These are phyloP conservation scores for Russula brevipes DNA, from an alignment of 768 basidiomycete species.

Conservation along the genomic window DNA sequence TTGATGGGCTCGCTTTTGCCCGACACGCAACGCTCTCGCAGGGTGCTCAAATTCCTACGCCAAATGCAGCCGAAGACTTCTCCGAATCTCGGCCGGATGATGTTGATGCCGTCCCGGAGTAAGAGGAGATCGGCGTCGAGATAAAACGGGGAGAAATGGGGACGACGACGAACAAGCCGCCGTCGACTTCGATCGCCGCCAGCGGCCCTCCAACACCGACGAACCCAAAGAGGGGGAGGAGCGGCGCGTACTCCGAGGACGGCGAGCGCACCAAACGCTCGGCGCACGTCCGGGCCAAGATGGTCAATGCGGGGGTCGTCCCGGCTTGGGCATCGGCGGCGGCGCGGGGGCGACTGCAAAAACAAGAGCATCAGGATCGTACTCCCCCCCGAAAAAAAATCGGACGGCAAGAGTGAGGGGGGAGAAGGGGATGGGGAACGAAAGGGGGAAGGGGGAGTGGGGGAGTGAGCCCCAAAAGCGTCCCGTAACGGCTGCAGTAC, in stretches of 20 bases:
- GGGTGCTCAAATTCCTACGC: not conserved
- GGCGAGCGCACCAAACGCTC: not conserved
- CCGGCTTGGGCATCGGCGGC: too few relatives aligned
- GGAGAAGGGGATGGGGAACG: too few relatives aligned
- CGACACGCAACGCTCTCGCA: not conserved
- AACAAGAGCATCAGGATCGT: too few relatives aligned
- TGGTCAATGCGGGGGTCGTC: not conserved
- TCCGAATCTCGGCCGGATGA: conserved; percentile 9
- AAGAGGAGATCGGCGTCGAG: conserved; percentile 13
- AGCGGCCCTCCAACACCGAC: not conserved
- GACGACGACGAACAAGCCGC: not conserved
- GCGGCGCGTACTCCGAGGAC: conserved; percentile 5
- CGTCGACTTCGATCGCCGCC: not conserved
- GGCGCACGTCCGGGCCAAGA: not conserved
- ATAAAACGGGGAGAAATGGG: not conserved
- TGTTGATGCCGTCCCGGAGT: conserved; percentile 7
- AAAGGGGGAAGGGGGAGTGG: not conserved
- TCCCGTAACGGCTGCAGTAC: conserved; percentile 1
- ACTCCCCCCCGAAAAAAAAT: too few relatives aligned
- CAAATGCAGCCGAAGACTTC: conserved; percentile 13
- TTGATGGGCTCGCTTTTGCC: not conserved
- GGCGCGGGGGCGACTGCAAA: too few relatives aligned
- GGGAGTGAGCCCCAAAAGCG: not conserved
- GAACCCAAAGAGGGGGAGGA: conserved; percentile 2
- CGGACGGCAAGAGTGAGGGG: too few relatives aligned